Evolutionary conservation across 148 eudicot genomes (phyloP), one percentile per base, ranked within the genome.

Genomic region (Vaccinium vitisidaea): DNA sequence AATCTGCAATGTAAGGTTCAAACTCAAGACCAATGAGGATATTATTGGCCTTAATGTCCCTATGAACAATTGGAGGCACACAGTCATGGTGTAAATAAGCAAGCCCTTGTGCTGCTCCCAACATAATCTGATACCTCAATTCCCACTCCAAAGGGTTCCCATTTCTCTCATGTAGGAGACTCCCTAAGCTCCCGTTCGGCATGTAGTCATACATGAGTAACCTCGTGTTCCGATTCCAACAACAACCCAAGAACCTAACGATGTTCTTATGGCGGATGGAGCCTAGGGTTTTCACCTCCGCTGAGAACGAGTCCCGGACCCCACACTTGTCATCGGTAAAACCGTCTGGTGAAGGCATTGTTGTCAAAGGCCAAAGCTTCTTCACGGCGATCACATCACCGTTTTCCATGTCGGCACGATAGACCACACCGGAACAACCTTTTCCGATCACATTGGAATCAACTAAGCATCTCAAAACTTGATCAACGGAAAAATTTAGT

Each of bases 131-230:
- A 90, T 93, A 95, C 82, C 98, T 94, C 80, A 95, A 71, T 65
- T 91, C 94, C 98, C 98, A 95, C 58, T 95, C 98, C 87, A 95
- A 87, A 55, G 90, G 88, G 73, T 87, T 92, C 23, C 94, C 93
- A 74, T 91, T 91, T 70, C 90, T 89, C 83, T 95, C 98, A 27
- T 95, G 98, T 19, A 95, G 87, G 25, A 95, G 80, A 46, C 98
- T 90, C 19, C 98, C 98, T 49, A 95, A 91, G 90, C 98, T 94
- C n/a, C 98, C 98, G 84, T 95, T 94, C 6, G 96, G 95, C 98
- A 95, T 93, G 67, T 93, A 95, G 83, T 95, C 98, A 82, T 95
- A 95, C 98, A 95, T 94, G 23, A 95, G 95, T 86, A 95, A 85
- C 75, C 92, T 89, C 16, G 92, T 95, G 75, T 87, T 93, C 46